phyloP scores from a whole-genome alignment of 305 asterid genomes.

The Solanum aculeatissimum region DNA sequence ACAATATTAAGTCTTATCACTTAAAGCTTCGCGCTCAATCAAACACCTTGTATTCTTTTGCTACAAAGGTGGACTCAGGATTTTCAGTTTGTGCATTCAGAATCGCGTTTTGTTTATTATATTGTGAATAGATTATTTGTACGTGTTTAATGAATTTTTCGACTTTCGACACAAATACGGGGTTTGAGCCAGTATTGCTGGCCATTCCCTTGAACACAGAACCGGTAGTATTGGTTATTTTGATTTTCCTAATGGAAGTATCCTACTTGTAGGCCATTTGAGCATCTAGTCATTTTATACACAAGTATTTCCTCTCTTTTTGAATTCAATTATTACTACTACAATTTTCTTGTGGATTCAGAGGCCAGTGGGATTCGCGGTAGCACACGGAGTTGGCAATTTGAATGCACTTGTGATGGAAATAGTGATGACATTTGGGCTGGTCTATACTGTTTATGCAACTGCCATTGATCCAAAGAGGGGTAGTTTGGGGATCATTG shows the following conservation, averaged over 20 bases:
- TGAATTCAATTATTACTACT: too few relatives aligned
- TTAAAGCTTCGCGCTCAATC: neutral
- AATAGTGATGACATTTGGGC: slow-evolving; percentile 46
- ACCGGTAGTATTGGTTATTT: neutral
- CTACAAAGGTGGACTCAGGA: neutral
- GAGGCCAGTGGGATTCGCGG: slow-evolving; percentile 47
- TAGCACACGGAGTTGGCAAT: slow-evolving; percentile 39
- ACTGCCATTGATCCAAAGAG: slow-evolving; percentile 53
- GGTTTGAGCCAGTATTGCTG: neutral
- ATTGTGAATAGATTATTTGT: neutral
- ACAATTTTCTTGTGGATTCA: slow-evolving; percentile 1
- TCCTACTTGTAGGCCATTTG: neutral
- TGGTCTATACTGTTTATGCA: slow-evolving; percentile 45
- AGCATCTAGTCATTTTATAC: neutral
- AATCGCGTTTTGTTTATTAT: neutral
- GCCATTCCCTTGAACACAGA: too few relatives aligned
- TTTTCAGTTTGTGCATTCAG: neutral
- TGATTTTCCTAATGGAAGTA: neutral
- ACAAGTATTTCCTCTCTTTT: neutral
- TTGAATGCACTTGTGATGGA: slow-evolving; percentile 45
- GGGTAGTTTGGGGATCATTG: slow-evolving; percentile 45
- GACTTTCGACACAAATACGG: neutral
- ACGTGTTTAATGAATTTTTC: neutral
- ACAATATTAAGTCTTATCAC: neutral
- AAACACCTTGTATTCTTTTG: too few relatives aligned